phyloP scores from a whole-genome alignment of 2,329 filamentous ascomycete species.

The Tolypocladium guangdongense region DNA sequence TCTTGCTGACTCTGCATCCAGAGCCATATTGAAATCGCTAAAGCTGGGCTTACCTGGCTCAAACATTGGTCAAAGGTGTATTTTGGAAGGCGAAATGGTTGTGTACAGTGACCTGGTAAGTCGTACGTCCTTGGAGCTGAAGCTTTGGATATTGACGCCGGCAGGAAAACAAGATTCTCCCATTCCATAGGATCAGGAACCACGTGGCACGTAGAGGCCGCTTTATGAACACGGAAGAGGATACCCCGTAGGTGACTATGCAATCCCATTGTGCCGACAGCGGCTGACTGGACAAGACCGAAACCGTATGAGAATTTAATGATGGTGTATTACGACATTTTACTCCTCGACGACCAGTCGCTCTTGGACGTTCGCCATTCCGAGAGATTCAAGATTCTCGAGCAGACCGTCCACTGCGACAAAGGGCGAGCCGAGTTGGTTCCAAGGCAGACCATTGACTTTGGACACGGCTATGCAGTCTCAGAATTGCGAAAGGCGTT shows the following conservation, averaged over 20 bases:
- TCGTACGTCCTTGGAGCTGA: not conserved
- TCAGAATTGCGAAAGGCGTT: conserved; percentile 52
- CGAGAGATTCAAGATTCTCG: conserved; percentile 49
- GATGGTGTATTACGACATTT: conserved; percentile 50
- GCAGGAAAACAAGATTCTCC: conserved; percentile 50
- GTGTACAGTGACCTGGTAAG: conserved; percentile 57
- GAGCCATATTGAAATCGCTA: conserved; percentile 53
- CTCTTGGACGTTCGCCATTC: conserved; percentile 42
- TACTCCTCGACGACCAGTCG: conserved; percentile 43
- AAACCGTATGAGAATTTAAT: conserved; percentile 44
- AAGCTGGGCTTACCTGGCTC: conserved; percentile 48
- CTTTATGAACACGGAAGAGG: conserved; percentile 54
- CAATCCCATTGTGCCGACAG: too few relatives aligned
- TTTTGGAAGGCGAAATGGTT: conserved; percentile 74
- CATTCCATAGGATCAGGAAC: conserved; percentile 75
- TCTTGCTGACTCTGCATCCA: conserved; percentile 12
- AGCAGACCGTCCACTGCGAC: conserved; percentile 37
- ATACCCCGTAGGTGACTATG: conserved; percentile 47
- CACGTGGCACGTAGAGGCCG: conserved; percentile 64
- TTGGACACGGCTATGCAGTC: conserved; percentile 39
- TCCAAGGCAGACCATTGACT: conserved; percentile 56
- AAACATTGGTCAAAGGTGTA: conserved; percentile 53
- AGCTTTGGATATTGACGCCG: conserved; percentile 4
- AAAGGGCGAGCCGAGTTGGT: conserved; percentile 57
- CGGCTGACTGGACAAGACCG: conserved; percentile 25